Conservation (phyloP, 1,284 basidiomycete species). For the Trichosporon sp. region DNA sequence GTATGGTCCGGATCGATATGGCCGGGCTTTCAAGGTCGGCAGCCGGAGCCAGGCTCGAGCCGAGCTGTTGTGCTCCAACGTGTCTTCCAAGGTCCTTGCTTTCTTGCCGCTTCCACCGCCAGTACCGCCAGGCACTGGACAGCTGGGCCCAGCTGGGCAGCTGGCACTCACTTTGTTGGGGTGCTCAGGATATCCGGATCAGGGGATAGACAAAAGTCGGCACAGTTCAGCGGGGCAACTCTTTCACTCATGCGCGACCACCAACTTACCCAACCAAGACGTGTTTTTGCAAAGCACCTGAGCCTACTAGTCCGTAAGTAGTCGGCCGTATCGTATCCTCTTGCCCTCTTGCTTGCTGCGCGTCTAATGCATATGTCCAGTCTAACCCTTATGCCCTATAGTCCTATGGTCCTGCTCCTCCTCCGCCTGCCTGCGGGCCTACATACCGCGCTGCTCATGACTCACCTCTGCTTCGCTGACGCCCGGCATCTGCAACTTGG, state of each 20-base stretch:
- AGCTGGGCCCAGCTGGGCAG: no score
- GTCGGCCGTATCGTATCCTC: conserved; percentile 3
- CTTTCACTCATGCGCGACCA: background rate
- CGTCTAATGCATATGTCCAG: no score
- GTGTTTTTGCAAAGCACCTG: no score
- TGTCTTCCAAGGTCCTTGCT: no score
- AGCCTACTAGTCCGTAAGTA: background rate
- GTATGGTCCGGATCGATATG: background rate
- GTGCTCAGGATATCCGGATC: no score
- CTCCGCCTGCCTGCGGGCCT: no score
- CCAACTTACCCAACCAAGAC: background rate
- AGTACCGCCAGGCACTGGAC: background rate
- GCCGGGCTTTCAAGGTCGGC: background rate
- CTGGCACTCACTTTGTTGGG: no score
- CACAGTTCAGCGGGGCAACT: background rate
- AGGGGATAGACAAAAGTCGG: no score
- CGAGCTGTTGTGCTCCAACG: background rate
- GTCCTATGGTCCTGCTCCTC: no score
- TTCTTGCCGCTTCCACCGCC: background rate
- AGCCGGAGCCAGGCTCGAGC: background rate
- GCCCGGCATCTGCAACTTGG: no score
- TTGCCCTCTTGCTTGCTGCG: no score
- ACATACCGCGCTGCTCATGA: background rate
- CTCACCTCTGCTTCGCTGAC: no score
- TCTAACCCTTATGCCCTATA: background rate